Evolutionary conservation across 257 asterid genomes (phyloP).

Genomic region (Perilla frutescens): DNA sequence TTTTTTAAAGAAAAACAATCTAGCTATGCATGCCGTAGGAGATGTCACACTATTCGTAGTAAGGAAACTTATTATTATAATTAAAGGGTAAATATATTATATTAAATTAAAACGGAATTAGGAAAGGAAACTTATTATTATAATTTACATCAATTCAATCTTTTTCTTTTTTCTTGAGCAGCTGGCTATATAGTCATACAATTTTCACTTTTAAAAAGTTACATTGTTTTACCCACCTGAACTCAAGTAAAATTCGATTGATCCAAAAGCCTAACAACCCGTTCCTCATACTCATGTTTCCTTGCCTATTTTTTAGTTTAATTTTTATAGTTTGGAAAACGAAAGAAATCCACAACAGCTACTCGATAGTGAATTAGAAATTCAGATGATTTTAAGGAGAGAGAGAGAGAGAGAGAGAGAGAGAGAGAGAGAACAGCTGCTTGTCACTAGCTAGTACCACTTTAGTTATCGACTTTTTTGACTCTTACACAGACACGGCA

Average conservation of each 20-base stretch:
- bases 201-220: not conserved
- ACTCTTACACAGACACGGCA: constrained; percentile 30
- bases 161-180: not conserved
- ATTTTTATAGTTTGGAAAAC: too few species aligned
- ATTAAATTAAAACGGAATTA: not conserved
- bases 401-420: too few species aligned
- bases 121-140: not conserved
- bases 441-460: not conserved
- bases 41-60: too few species aligned
- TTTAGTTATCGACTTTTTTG: constrained; percentile 29
- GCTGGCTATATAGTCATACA: not conserved
- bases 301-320: too few species aligned
- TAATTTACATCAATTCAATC: not conserved
- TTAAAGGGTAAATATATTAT: too few species aligned
- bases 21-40: too few species aligned
- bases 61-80: too few species aligned
- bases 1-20: too few species aligned
- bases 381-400: too few species aligned
- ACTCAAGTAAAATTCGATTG: not conserved
- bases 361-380: too few species aligned
- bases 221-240: not conserved
- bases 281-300: not conserved
- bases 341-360: too few species aligned
- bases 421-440: too few species aligned
- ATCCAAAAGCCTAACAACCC: constrained; percentile 1